A percentile compares a stretch with the other conserved stretches of the same genome.
Conservation (phyloP, 768 basidiomycete genomes). For the Leccinum pellstonianum region DNA sequence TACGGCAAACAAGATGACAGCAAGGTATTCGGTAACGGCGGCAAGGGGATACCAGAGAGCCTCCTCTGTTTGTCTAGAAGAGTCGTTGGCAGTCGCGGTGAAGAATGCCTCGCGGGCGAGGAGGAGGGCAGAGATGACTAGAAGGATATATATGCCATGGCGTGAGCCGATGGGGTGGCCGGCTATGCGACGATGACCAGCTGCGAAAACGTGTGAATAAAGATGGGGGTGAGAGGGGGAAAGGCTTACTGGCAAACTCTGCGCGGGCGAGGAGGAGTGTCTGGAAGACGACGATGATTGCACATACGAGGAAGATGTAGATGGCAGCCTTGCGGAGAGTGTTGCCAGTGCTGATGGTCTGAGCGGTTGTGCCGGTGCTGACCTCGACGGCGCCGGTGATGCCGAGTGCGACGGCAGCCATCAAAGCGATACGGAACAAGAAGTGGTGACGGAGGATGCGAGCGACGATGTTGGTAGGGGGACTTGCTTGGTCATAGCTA, state of each 20-base stretch:
- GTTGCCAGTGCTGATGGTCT: conserved; percentile 17
- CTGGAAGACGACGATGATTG: conserved; percentile 21
- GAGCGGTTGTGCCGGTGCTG: not conserved
- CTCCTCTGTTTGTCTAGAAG: conserved; percentile 26
- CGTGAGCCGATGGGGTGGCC: conserved; percentile 13
- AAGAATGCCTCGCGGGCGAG: conserved; percentile 33
- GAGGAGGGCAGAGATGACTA: conserved; percentile 24
- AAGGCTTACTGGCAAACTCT: conserved; percentile 15
- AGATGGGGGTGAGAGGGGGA: not conserved
- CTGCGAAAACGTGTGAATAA: conserved; percentile 3
- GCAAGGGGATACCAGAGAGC: conserved; percentile 34
- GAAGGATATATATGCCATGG: conserved; percentile 25
- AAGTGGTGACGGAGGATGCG: conserved; percentile 16
- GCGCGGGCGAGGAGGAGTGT: conserved; percentile 21
- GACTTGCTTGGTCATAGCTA: conserved; percentile 17
- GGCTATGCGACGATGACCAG: conserved; percentile 3
- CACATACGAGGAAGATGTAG: conserved; percentile 32
- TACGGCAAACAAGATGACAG: conserved; percentile 25
- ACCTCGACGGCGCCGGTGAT: conserved; percentile 27
- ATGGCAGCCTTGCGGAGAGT: conserved; percentile 28
- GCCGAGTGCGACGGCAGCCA: conserved; percentile 28
- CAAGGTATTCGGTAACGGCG: conserved; percentile 33
- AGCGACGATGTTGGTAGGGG: conserved; percentile 16
- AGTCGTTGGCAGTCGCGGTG: conserved; percentile 21
- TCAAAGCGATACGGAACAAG: conserved; percentile 27